Evolutionary conservation across 495 filamentous ascomycete species (phyloP), one percentile per base, ranked within the genome.

Genomic region (Chaetomidium leptoderma): DNA sequence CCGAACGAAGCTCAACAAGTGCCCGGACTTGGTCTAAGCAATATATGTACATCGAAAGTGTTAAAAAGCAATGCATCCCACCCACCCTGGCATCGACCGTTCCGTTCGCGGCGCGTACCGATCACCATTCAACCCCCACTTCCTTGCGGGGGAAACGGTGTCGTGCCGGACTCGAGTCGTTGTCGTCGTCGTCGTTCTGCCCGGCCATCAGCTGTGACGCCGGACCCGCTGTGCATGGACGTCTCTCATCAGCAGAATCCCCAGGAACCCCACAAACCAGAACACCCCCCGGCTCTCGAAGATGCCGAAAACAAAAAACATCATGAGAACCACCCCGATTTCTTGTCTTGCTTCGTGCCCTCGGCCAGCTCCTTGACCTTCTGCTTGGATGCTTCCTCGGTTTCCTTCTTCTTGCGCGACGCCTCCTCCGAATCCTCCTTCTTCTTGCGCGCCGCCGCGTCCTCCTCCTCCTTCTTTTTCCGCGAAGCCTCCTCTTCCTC

Each of bases 201-300:
- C 39, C 19, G 51, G 39, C 26, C 21, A 10, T 24, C 21, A 32
- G 24, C 29, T 37, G 10, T 21, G 46, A 40, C 29, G 39, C 48
- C 32, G 40, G 56, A 14, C 23, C 35, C 21, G 47, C 30, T 19
- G 29, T 44, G 39, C 39, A 59, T 56, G 33, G 46, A 61, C 60
- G 54, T 59, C 44, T 32, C 50, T 63, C 63, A 63, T 66, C 57
- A 63, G 32, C 43, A 48, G 17, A 57, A 53, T n/a, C 50, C 29
- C 39, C 36, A 46, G 13, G 49, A 47, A 58, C 10, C 54, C 30
- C 44, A 44, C 39, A 39, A 48, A 9, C 35, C 45, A 53, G 50
- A 60, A 23, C 59, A 42, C 26, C 40, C 55, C 17, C 44, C 39
- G 13, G 49, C 44, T 46, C 55, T 56, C 26, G 42, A 57, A 37